phyloP scores from a whole-genome alignment of 306 rosid species.

The Lithocarpus polystachyus region DNA sequence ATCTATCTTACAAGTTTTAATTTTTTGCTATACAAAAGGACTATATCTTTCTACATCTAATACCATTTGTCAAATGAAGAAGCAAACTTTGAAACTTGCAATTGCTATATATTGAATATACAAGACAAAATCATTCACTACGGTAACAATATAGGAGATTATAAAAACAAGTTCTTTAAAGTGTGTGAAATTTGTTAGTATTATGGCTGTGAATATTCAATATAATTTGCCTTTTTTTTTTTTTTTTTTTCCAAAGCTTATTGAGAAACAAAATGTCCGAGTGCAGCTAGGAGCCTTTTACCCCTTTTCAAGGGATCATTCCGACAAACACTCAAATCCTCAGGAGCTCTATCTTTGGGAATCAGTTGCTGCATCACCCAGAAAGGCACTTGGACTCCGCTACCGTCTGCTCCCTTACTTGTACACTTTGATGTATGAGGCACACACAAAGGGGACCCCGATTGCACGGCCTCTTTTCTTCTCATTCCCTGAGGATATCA shows the following conservation, averaged over 20 bases:
- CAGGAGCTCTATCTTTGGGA: constrained; percentile 92
- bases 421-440: constrained; percentile 78
- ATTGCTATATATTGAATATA: too few species aligned
- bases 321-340: constrained; percentile 28
- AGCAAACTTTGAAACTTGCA: too few species aligned
- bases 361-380: constrained; percentile 72
- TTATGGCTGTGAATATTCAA: neutral
- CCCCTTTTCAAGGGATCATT: constrained; percentile 89
- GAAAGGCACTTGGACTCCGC: constrained; percentile 75
- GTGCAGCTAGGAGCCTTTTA: constrained; percentile 84
- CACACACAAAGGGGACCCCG: constrained; percentile 65
- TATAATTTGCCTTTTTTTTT: neutral
- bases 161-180: too few species aligned
- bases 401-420: constrained; percentile 77
- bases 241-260: neutral
- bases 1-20: too few species aligned
- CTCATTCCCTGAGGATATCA: constrained; percentile 75
- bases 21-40: too few species aligned
- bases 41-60: too few species aligned
- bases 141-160: too few species aligned
- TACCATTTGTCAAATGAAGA: too few species aligned
- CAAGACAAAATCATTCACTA: too few species aligned
- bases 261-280: neutral
- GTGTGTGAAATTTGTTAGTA: too few species aligned
- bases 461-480: constrained; percentile 86